Base-by-base conservation (phyloP, 2,329 filamentous ascomycete genomes). In the Fusarium tupiense region DNA sequence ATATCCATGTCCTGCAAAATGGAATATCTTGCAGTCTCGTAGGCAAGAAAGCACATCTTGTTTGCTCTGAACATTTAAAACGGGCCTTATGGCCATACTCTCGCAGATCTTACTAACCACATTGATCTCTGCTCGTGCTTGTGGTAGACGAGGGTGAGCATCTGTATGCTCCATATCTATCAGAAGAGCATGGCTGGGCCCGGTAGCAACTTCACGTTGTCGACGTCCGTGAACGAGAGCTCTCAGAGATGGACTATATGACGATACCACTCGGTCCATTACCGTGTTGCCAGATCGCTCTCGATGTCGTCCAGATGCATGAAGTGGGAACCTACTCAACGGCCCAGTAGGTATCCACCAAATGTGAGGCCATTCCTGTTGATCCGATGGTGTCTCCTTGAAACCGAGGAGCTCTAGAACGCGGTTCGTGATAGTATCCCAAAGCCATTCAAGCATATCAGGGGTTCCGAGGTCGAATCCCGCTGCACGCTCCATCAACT, bases 261-360 rank as follows among this genome's bases (percentile, higher is more conserved):
- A 54, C 7, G 52, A 54, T 6, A 72, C 13, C 10, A 49, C 37
- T 13, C 60, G 72, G 2, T 72, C 64, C 8, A 64, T 35, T 0
- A 64, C 49, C 1, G 59, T 62, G 1, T 60, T 46, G 4, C 38
- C 44, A 2, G 56, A 53, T 3, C 40, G 26, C 10, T 46, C 19
- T 11, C 20, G 20, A 19, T 69, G 67, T 6, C 38, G 38, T 26
- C 63, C 63, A 16, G 69, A 53, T 11, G 56, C 59, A 16, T 65
- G 64, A 2, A 72, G 50, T 1, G 64, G 41, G 20, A 64, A 69
- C 14, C 24, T 62, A 29, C 38, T 69, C 29, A 72, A 20, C 5
- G 46, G 40, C 5, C 63, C 60, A 12, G 47, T 49, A 8, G 40
- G n/a, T 26, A 66, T 49, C 58, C 62, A 65, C 62, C 46, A 53